Conservation (phyloP, 129 eudicot genomes). For the Heracleum sosnowskyi region DNA sequence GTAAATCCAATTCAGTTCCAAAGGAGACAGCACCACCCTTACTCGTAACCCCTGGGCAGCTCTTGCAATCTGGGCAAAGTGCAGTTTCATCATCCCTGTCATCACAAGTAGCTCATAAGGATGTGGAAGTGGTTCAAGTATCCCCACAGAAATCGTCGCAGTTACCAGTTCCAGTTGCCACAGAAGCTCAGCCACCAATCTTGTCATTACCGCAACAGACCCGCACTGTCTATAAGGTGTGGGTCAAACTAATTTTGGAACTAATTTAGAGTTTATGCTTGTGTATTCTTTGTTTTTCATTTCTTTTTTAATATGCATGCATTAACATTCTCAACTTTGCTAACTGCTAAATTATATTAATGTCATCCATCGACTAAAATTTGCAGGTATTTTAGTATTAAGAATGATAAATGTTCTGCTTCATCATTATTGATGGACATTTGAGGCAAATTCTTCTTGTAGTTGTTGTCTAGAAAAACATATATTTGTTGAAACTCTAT, state of each 20-base stretch:
- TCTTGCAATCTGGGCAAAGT: conserved; percentile 25
- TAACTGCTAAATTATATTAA: background rate
- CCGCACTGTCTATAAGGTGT: conserved; percentile 7
- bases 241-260: background rate
- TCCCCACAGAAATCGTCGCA: conserved; percentile 8
- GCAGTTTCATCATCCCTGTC: conserved; percentile 10
- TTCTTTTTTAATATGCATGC: background rate
- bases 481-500: background rate
- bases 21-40: conserved; percentile 7
- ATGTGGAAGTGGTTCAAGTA: conserved; percentile 23
- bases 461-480: background rate
- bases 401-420: background rate
- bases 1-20: background rate
- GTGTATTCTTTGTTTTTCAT: background rate
- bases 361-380: background rate
- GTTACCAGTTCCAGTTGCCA: background rate
- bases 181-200: conserved; percentile 22
- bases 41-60: conserved; percentile 23
- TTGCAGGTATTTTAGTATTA: background rate
- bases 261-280: background rate
- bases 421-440: background rate
- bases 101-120: conserved; percentile 13
- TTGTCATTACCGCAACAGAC: conserved; percentile 23
- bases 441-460: background rate
- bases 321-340: background rate